These are phyloP conservation scores for Erysimum cheiri DNA, from an alignment of 441 rosid genomes.

Conservation along the genomic window DNA sequence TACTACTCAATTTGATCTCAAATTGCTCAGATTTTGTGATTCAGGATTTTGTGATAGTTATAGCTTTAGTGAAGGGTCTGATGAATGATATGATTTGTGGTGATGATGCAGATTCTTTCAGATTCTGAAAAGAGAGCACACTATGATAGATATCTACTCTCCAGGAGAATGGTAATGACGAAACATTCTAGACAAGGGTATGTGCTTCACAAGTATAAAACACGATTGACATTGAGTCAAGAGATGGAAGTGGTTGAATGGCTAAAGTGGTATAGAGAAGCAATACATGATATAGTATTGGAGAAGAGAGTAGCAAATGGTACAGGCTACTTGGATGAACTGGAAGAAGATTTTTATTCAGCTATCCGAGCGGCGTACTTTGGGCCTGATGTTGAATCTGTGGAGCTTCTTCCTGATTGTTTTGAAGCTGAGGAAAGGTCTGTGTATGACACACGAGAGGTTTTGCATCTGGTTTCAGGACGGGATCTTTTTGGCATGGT, in stretches of 20 bases:
- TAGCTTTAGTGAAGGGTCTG: conserved; percentile 5
- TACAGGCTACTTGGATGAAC: conserved; percentile 65
- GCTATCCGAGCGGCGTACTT: conserved; percentile 80
- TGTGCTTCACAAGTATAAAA: conserved; percentile 48
- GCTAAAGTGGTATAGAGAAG: conserved; percentile 86
- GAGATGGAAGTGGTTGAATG: conserved; percentile 96
- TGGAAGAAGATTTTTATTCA: conserved; percentile 88
- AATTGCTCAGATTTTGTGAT: too few species aligned
- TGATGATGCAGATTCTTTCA: conserved; percentile 81
- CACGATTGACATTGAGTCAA: conserved; percentile 45
- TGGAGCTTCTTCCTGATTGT: conserved; percentile 84
- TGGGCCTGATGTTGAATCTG: conserved; percentile 78
- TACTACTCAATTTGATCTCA: too few species aligned
- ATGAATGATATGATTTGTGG: conserved; percentile 20
- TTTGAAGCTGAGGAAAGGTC: conserved; percentile 99
- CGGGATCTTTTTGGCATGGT: conserved; percentile 92
- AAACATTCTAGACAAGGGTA: conserved; percentile 53
- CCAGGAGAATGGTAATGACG: conserved; percentile 60
- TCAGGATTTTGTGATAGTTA: neutral
- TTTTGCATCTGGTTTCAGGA: conserved; percentile 93
- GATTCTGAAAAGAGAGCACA: conserved; percentile 69
- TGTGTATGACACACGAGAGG: conserved; percentile 69
- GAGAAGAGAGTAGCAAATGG: conserved; percentile 73
- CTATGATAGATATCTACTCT: conserved; percentile 69
- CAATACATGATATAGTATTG: conserved; percentile 72